Conservation (phyloP, 768 basidiomycete genomes). For the Lentinula lateritia region DNA sequence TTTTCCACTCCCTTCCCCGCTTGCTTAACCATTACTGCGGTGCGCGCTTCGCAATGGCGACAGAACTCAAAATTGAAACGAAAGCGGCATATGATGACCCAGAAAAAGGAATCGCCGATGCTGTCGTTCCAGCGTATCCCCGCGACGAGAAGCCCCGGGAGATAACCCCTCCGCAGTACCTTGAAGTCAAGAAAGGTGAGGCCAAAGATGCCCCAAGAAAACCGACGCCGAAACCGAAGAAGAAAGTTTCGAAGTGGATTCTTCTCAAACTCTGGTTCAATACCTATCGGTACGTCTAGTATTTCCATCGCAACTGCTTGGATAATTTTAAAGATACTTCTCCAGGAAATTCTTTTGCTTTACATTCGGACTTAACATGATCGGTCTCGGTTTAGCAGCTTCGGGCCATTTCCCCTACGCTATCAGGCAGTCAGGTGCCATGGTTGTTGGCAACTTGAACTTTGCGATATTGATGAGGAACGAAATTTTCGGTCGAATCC, state of each 20-base stretch:
- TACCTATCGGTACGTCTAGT: constrained; percentile 49
- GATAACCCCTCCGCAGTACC: constrained; percentile 20
- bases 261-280: constrained; percentile 65
- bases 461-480: constrained; percentile 72
- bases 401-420: constrained; percentile 66
- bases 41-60: constrained; percentile 33
- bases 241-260: constrained; percentile 55
- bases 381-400: constrained; percentile 55
- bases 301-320: neutral
- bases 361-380: constrained; percentile 54
- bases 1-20: neutral
- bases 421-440: constrained; percentile 51
- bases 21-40: neutral
- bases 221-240: constrained; percentile 37
- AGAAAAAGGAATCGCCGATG: constrained; percentile 54
- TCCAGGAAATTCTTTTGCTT: constrained; percentile 66
- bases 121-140: constrained; percentile 23
- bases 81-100: constrained; percentile 40
- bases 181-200: constrained; percentile 37
- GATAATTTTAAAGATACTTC: neutral
- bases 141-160: constrained; percentile 35
- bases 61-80: constrained; percentile 29
- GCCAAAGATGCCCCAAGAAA: constrained; percentile 27
- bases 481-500: constrained; percentile 66
- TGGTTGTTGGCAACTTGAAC: constrained; percentile 69